These are phyloP conservation scores for Apiotrichum laibachii DNA, from an alignment of 1,284 basidiomycete genomes.

Conservation along the genomic window DNA sequence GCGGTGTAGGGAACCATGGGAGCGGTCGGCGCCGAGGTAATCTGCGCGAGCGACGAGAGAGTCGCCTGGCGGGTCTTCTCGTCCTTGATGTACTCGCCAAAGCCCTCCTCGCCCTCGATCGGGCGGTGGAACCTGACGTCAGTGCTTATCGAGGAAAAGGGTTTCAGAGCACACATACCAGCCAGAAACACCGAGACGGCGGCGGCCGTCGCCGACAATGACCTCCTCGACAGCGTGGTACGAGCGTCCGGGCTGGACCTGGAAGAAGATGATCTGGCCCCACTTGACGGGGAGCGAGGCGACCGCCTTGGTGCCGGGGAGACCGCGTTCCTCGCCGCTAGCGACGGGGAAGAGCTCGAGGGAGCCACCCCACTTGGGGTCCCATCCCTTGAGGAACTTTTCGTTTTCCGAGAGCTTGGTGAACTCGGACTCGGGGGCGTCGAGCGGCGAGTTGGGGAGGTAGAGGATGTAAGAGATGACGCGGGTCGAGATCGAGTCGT, in stretches of 20 bases:
- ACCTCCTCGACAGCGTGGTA: conserved; percentile 99
- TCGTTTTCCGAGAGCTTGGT: conserved; percentile 35
- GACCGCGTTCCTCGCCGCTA: conserved; percentile 48
- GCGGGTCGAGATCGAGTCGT: conserved; percentile 95
- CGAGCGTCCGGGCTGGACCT: conserved; percentile 71
- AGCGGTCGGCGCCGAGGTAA: conserved; percentile 59
- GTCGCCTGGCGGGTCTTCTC: conserved; percentile 74
- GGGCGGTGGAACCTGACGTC: conserved; percentile 70
- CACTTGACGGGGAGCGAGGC: conserved; percentile 60
- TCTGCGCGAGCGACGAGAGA: conserved; percentile 49
- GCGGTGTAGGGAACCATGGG: conserved; percentile 43
- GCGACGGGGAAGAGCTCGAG: conserved; percentile 84
- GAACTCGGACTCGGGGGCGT: conserved; percentile 45
- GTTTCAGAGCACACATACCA: conserved; percentile 59
- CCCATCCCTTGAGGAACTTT: conserved; percentile 57
- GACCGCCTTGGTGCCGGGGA: conserved; percentile 42
- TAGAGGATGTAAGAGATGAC: conserved; percentile 97
- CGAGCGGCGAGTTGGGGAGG: conserved; percentile 77
- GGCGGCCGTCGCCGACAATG: conserved; percentile 69
- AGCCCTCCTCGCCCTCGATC: conserved; percentile 86
- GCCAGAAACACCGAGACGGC: conserved; percentile 84
- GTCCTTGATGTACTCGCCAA: conserved; percentile 59
- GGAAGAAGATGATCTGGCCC: conserved; percentile 97
- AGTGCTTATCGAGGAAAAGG: neutral
- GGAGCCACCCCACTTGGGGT: conserved; percentile 85